These are phyloP conservation scores for Chenopodium album DNA, from an alignment of 148 eudicot genomes.

Conservation along the genomic window DNA sequence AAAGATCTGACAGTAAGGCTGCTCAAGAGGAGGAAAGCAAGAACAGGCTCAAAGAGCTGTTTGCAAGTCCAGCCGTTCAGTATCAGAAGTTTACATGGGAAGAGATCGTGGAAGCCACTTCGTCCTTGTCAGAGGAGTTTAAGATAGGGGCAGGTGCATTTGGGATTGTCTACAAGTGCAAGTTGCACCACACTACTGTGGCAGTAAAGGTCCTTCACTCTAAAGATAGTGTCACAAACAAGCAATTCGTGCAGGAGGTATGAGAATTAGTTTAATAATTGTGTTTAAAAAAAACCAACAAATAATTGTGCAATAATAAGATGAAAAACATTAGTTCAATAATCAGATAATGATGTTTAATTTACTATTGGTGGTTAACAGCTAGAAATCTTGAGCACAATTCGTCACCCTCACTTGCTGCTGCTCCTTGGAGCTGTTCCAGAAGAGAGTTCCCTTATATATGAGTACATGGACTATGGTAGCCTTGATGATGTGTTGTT, in stretches of 20 bases:
- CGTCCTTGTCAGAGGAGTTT: conserved; percentile 61
- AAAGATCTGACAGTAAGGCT: conserved; percentile 49
- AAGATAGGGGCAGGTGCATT: conserved; percentile 79
- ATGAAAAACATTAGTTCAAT: too few species aligned
- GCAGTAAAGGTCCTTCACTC: conserved; percentile 83
- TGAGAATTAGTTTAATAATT: background rate
- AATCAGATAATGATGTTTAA: background rate
- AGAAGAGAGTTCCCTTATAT: conserved; percentile 72
- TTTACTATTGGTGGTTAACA: conserved; percentile 32
- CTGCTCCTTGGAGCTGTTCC: conserved; percentile 85
- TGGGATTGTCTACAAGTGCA: conserved; percentile 88
- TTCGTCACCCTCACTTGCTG: conserved; percentile 84
- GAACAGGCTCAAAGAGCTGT: conserved; percentile 49
- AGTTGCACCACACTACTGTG: conserved; percentile 78
- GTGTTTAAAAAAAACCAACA: too few species aligned
- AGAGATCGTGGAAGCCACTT: conserved; percentile 73
- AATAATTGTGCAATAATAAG: too few species aligned
- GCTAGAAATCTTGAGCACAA: conserved; percentile 85
- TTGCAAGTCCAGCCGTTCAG: conserved; percentile 42
- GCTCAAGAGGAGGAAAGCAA: conserved; percentile 57
- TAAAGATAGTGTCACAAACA: conserved; percentile 55
- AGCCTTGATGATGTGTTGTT: conserved; percentile 73
- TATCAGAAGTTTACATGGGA: conserved; percentile 81
- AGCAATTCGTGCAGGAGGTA: conserved; percentile 95
- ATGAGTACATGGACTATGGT: conserved; percentile 94